phyloP scores from a whole-genome alignment of 2,329 filamentous ascomycete genomes.

The Aureobasidium zeae region DNA sequence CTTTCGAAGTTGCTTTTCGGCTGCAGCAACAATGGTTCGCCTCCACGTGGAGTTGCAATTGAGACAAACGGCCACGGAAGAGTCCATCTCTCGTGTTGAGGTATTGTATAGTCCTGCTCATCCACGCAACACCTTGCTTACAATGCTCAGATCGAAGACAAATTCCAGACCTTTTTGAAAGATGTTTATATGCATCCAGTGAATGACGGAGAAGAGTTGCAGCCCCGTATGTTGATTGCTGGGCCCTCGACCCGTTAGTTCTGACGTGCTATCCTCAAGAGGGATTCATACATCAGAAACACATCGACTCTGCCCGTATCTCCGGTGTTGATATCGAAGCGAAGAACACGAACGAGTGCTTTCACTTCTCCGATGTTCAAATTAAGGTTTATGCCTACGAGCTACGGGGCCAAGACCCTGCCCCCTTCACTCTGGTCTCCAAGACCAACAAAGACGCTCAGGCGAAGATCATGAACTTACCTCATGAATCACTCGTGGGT shows the following conservation, averaged over 20 bases:
- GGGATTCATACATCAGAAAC: not conserved
- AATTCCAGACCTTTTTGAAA: not conserved
- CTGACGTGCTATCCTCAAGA: not conserved
- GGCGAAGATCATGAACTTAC: constrained; percentile 30
- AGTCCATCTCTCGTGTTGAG: not conserved
- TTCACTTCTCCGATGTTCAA: constrained; percentile 29
- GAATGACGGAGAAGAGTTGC: not conserved
- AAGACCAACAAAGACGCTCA: constrained; percentile 20
- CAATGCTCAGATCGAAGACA: not conserved
- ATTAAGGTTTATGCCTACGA: constrained; percentile 38
- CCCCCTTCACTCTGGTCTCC: constrained; percentile 23
- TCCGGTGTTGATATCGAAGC: not conserved
- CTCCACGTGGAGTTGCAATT: constrained; percentile 6
- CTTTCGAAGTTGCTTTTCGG: no score
- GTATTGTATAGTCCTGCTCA: no score
- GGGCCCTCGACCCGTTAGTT: not conserved
- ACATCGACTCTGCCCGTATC: not conserved
- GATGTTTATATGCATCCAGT: not conserved
- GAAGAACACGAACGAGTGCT: constrained; percentile 22
- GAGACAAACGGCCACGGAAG: not conserved
- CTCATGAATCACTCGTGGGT: constrained; percentile 32
- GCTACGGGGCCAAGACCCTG: constrained; percentile 26
- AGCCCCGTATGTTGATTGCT: not conserved
- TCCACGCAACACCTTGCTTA: not conserved
- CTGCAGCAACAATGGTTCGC: no score